Base-by-base conservation (phyloP, 208 protist genomes). In the Leishmania gerbilli region DNA sequence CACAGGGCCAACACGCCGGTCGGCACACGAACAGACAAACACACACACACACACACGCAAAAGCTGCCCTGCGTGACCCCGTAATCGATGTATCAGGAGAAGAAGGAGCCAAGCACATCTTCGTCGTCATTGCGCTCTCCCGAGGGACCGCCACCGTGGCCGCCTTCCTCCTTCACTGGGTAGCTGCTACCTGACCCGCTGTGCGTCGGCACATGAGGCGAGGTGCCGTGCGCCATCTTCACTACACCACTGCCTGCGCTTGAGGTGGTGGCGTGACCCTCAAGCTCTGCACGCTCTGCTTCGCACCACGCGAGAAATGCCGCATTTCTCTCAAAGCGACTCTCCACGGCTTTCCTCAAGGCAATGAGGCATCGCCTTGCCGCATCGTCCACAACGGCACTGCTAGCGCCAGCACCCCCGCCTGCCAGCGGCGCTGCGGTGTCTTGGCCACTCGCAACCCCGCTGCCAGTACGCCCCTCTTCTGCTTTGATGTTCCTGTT, bases 271-370 rank as follows among this genome's bases (percentile, higher is more conserved):
- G 68, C 62, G 9, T 71, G 75, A 11, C 85, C 92, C 5, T 92
- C 85, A 77, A 93, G 71, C 60, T 87, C 88, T 8, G 71, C 79
- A 51, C 82, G 84, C 84, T 96, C 88, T 49, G 84, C 84, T 31
- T 90, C 89, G 62, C 92, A 89, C 93, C 93, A 96, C 71, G 87
- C 81, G 13, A 84, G 84, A 5, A 96, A 77, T 34, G 89, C 74
- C 11, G 69, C 62, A 17, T 88, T 90, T 34, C 79, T 79, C 34
- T 89, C 93, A 19, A 95, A 88, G 37, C 80, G 74, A 17, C 76
- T 80, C 55, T 91, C 86, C 9, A 90, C 85, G 2, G 84, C 85
- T 53, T 92, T 91, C 55, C 86, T 85, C 37, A 95, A 37, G 7
- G 82, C 74, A 3, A 81, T 82, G 53, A 92, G 76, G 42, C 75